Percentiles rank a stretch among this genome's conserved stretches.
phyloP scores from a whole-genome alignment of 2,329 filamentous ascomycete genomes.

The Trichoderma brevicompactum region DNA sequence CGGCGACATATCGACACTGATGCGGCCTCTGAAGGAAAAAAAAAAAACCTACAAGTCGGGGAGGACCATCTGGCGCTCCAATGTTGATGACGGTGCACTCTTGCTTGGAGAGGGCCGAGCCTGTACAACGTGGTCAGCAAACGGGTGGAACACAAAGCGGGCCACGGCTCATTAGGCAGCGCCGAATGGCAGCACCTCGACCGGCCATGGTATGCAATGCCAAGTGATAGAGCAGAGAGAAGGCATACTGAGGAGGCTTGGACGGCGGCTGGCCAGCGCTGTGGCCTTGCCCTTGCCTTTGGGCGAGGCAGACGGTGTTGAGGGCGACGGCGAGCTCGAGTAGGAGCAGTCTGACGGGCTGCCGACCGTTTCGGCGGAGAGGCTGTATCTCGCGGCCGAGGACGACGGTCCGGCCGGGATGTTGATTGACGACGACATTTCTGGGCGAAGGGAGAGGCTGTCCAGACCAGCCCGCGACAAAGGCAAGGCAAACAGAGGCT shows the following conservation, averaged over 20 bases:
- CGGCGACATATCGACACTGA: background rate
- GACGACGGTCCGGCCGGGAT: slow-evolving; percentile 59
- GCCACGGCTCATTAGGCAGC: slow-evolving; percentile 12
- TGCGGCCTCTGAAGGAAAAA: no score
- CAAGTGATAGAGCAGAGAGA: slow-evolving; percentile 4
- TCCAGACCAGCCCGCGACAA: slow-evolving; percentile 7
- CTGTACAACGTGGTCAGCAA: slow-evolving; percentile 51
- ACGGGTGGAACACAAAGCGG: slow-evolving; percentile 18
- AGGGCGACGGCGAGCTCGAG: slow-evolving; percentile 53
- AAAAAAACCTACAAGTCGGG: slow-evolving; percentile 63
- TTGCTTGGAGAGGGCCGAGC: slow-evolving; percentile 71
- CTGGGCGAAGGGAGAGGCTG: slow-evolving; percentile 33
- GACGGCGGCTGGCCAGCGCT: slow-evolving; percentile 59
- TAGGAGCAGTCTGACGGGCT: slow-evolving; percentile 52
- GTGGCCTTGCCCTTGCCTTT: slow-evolving; percentile 51
- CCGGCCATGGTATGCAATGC: background rate
- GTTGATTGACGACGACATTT: slow-evolving; percentile 70
- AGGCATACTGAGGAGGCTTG: slow-evolving; percentile 63
- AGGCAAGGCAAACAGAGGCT: background rate
- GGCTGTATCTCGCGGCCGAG: slow-evolving; percentile 42
- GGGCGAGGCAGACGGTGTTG: slow-evolving; percentile 60
- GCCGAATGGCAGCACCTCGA: slow-evolving; percentile 4
- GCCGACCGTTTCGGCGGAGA: slow-evolving; percentile 51
- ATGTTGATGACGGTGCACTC: slow-evolving; percentile 83
- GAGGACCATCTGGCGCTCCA: slow-evolving; percentile 72